Conservation (phyloP, 1,284 basidiomycete genomes). For the Naganishia sp. region DNA sequence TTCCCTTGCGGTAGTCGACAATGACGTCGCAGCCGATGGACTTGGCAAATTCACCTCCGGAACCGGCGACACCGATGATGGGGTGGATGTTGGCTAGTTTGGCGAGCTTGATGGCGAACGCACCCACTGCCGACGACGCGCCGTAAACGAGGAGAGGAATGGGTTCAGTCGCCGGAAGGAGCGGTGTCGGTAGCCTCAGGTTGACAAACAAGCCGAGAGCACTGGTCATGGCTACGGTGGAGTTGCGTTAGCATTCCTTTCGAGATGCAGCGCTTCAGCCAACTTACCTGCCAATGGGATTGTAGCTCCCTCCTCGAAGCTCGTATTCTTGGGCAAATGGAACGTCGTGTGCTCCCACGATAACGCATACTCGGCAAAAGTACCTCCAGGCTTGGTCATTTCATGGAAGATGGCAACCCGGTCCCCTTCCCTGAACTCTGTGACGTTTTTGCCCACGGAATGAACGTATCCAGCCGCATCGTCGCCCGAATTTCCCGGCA, state of each 20-base stretch:
- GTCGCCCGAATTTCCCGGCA: conserved; percentile 32
- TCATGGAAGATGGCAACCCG: conserved; percentile 36
- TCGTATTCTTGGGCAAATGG: conserved; percentile 26
- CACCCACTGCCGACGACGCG: conserved; percentile 35
- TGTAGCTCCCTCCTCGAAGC: conserved; percentile 30
- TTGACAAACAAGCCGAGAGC: conserved; percentile 33
- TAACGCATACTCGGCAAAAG: conserved; percentile 35
- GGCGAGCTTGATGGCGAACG: conserved; percentile 37
- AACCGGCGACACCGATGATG: conserved; percentile 36
- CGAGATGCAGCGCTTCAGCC: not conserved
- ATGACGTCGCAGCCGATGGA: conserved; percentile 32
- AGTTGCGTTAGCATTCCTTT: not conserved
- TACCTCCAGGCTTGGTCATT: conserved; percentile 27
- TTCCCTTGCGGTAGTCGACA: conserved; percentile 35
- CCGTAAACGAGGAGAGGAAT: conserved; percentile 35
- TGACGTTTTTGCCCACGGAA: conserved; percentile 34
- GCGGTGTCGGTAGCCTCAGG: conserved; percentile 32
- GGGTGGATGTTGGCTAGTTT: conserved; percentile 36
- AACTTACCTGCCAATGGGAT: conserved; percentile 32
- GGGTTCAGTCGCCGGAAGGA: conserved; percentile 30
- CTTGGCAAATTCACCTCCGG: conserved; percentile 28
- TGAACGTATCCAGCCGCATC: conserved; percentile 36
- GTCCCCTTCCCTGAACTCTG: conserved; percentile 34
- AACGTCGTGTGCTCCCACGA: conserved; percentile 32
- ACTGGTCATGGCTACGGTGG: conserved; percentile 30